Base-by-base conservation (phyloP, 108 stramenopile species). In the Skeletonema costatum region DNA sequence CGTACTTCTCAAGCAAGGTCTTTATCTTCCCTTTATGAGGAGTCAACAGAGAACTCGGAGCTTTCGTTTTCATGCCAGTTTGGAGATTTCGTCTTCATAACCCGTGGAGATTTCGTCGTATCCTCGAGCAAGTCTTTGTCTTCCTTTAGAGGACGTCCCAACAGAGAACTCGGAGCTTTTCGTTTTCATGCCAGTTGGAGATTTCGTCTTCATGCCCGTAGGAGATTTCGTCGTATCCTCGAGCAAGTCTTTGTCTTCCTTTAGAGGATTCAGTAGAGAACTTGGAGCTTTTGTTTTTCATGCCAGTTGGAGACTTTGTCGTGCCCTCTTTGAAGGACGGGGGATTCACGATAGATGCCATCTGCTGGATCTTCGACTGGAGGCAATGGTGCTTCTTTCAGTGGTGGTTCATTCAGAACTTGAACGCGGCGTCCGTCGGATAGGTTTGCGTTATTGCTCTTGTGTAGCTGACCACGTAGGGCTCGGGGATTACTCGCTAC, bases 351-450 rank as follows among this genome's bases (percentile, higher is more conserved):
- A 41, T 12, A 0, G 10, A 2, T 41, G 39, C 12, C 39, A 12
- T 41, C 11, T 11, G 25, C 25, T 25, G 25, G 25, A 25, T 25
- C 25, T 25, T 25, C 0, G 25, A 25, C 25, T 25, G 25, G 25
- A 25, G 25, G 25, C 25, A 25, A 25, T 25, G 25, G 25, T 25
- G 0, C 25, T 25, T 25, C 25, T 25, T 25, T 8, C 3, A 46
- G 53, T 9, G 6, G 53, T 56, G 53, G 25, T 56, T 56, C 53
- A 21, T 19, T 21, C 25, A 41, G 44, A 51, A 11, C 63, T 44
- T 64, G 6, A 51, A 51, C 39, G 1, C 63, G 63, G 13, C 63
- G 63, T 9, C 63, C 63, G 63, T 2, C 63, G 63, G 41, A 51
- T 64, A 2, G 63, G 32, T 17, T 17, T 25, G 42, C 8, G n/a